A percentile compares a stretch with the other conserved stretches of the same genome.
Evolutionary conservation across 1,284 basidiomycete genomes (phyloP).

Genomic region (Coniophora puteana): DNA sequence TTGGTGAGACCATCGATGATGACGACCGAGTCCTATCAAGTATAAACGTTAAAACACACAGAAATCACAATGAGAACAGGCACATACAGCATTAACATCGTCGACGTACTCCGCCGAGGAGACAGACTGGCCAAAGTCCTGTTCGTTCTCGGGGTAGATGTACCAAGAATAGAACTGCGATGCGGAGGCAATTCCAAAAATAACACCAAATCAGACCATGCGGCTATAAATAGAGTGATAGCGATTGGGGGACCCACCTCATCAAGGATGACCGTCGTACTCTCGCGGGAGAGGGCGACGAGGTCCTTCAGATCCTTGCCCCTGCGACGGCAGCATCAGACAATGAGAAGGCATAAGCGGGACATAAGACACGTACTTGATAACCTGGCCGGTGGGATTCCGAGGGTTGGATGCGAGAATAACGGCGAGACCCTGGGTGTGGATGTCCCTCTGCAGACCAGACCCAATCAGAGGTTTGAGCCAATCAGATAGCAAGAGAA

Average conservation of each 20-base stretch:
- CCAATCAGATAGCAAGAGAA: not conserved
- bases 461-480: constrained; percentile 7
- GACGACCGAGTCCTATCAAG: not conserved
- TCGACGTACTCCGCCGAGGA: constrained; percentile 84
- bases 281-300: constrained; percentile 67
- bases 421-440: constrained; percentile 78
- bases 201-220: too few relatives aligned
- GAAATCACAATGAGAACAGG: constrained; percentile 92
- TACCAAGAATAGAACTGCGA: constrained; percentile 88
- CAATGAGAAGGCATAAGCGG: constrained; percentile 5
- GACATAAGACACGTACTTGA: constrained; percentile 32
- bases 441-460: constrained; percentile 63
- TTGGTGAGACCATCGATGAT: constrained; percentile 26
- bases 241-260: constrained; percentile 58
- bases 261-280: constrained; percentile 82
- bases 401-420: constrained; percentile 89
- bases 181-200: too few relatives aligned
- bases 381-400: constrained; percentile 86
- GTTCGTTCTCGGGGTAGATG: constrained; percentile 77
- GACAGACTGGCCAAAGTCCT: constrained; percentile 73
- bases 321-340: constrained; percentile 29
- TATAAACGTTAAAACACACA: constrained; percentile 36
- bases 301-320: constrained; percentile 82
- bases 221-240: too few relatives aligned
- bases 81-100: constrained; percentile 79